Evolutionary conservation across 805 yeast species (phyloP).

Genomic region (Kodamaea restingae): DNA sequence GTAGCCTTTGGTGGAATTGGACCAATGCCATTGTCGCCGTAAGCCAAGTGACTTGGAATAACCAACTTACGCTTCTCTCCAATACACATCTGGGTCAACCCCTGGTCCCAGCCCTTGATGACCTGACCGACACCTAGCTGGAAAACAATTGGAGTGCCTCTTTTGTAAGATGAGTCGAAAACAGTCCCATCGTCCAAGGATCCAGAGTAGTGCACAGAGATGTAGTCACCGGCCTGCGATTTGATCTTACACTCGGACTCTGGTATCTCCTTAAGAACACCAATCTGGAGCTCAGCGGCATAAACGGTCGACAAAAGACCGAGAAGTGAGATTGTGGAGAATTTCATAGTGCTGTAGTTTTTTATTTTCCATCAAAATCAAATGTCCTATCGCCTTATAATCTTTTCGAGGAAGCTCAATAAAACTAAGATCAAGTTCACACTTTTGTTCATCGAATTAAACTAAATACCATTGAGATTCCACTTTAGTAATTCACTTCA

Average conservation of each 20-base stretch:
- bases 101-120: conserved; percentile 89
- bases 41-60: conserved; percentile 76
- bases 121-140: conserved; percentile 76
- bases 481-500: background rate
- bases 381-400: too few relatives aligned
- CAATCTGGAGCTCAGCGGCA: conserved; percentile 9
- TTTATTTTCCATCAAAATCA: too few relatives aligned
- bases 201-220: conserved; percentile 80
- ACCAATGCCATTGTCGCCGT: conserved; percentile 74
- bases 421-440: too few relatives aligned
- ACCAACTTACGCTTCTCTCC: conserved; percentile 79
- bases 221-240: conserved; percentile 61
- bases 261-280: conserved; percentile 40
- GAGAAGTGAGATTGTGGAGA: background rate
- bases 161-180: conserved; percentile 68
- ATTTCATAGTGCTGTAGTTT: background rate
- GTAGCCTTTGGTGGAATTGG: conserved; percentile 77
- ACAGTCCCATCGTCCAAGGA: conserved; percentile 58
- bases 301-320: conserved; percentile 1
- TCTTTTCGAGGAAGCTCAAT: background rate
- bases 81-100: conserved; percentile 70
- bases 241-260: conserved; percentile 51
- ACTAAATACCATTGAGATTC: background rate
- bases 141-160: conserved; percentile 68
- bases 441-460: too few relatives aligned